Evolutionary conservation across 1,284 basidiomycete genomes (phyloP), one percentile per base, ranked within the genome.

Genomic region (Microbotryum violaceum): DNA sequence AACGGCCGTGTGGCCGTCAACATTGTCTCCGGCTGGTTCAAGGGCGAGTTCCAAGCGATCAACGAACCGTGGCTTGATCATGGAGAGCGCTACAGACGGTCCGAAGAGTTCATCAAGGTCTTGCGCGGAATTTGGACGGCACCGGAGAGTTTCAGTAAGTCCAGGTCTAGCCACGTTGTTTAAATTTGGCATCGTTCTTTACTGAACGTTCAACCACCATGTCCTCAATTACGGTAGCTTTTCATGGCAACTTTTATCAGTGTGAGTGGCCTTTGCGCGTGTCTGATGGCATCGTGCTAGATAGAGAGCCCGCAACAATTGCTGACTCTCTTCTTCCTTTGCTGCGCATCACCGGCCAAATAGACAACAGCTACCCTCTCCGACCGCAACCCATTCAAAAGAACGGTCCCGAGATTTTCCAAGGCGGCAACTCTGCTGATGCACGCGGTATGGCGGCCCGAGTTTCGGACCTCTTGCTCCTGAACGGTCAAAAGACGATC

Each of bases 1-100:
- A 45, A 53, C 7, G 54, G 55, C 3, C 63, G 63, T 8, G 53
- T 62, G 10, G 60, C 63, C 31, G 49, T 62, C 56, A 65, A 62
- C 52, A 47, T 62, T 25, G 63, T 65, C 25, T 62, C 60, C 14
- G 63, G 63, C 8, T 65, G 63, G 63, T 65, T 55, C 60, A 58
- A 58, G 47, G 48, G 51, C 27, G 63, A 65, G 48, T 58, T 54
- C 23, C 25, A n/a, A 3, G 31, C 57, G 44, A 61, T 62, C 27
- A 59, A 59, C 16, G 56, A 62, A 42, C 57, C 55, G 16, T 65
- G 63, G 60, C 57, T 62, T 27, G 63, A 65, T 44, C 63, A 65
- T 49, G 56, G 52, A 20, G 63, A 58, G 20, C 56, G 63, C 3
- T 65, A 65, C 57, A 46, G 56, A 9, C 51, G 63, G 5, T 58